Percentiles rank a stretch among this genome's conserved stretches.
phyloP scores from a whole-genome alignment of 768 basidiomycete species.

The Gloeopeniophorella convolvens region DNA sequence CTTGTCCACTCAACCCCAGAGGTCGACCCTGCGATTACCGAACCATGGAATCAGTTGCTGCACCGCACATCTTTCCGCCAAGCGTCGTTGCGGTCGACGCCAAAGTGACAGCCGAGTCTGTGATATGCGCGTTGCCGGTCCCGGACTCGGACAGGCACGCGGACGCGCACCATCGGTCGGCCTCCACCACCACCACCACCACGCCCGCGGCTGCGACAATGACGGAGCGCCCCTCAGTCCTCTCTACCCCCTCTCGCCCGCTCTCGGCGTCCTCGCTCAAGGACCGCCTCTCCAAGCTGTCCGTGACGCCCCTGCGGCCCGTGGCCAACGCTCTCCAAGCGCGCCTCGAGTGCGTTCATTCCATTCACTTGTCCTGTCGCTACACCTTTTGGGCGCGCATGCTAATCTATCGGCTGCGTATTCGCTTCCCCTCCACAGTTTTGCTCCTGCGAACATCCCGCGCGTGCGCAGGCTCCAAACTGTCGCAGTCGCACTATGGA shows the following conservation, averaged over 20 bases:
- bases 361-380: slow-evolving; percentile 5
- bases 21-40: too few species aligned
- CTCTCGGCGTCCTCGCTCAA: slow-evolving; percentile 58
- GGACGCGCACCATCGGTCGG: not conserved
- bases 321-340: slow-evolving; percentile 62
- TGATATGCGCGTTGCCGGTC: slow-evolving; percentile 2
- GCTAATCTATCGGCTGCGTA: not conserved
- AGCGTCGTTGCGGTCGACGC: not conserved
- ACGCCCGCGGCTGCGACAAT: not conserved
- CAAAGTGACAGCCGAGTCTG: slow-evolving; percentile 1
- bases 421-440: slow-evolving; percentile 36
- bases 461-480: slow-evolving; percentile 84
- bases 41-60: too few species aligned
- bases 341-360: slow-evolving; percentile 60
- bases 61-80: too few species aligned
- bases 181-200: not conserved
- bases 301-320: slow-evolving; percentile 51
- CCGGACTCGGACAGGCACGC: not conserved
- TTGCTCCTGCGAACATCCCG: slow-evolving; percentile 83
- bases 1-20: too few species aligned
- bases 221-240: slow-evolving; percentile 16
- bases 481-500: slow-evolving; percentile 83
- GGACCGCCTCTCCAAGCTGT: slow-evolving; percentile 45
- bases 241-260: slow-evolving; percentile 38
- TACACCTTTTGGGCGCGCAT: not conserved